A percentile compares a stretch with the other conserved stretches of the same genome.
Conservation (phyloP, 192 early-diverging fungal species). For the Coemansia sp. region DNA sequence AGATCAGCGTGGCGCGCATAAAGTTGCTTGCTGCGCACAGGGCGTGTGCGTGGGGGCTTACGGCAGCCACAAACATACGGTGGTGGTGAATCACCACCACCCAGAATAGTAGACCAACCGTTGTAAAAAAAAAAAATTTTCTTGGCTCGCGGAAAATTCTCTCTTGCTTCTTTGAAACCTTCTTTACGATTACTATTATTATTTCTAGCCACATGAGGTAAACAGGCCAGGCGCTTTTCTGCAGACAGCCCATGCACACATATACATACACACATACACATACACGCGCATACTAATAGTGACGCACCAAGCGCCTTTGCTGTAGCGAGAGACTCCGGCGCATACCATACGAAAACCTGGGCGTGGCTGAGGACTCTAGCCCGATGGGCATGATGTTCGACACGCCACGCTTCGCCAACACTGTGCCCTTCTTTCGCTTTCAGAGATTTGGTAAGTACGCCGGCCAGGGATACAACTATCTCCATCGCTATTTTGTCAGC, state of each 20-base stretch:
- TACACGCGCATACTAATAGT: constrained; percentile 3
- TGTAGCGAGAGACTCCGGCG: constrained; percentile 49
- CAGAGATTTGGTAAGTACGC: constrained; percentile 47
- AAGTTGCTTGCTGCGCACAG: constrained; percentile 4
- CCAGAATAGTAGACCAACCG: background rate
- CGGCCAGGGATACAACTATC: background rate
- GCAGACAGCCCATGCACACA: constrained; percentile 2
- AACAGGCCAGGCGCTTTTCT: background rate
- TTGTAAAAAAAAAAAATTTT: background rate
- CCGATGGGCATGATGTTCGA: constrained; percentile 47
- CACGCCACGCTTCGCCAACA: constrained; percentile 54
- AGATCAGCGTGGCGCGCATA: constrained; percentile 5
- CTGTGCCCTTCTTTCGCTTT: constrained; percentile 49
- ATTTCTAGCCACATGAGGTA: background rate
- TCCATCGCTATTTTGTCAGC: background rate
- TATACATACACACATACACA: background rate
- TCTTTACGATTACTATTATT: background rate
- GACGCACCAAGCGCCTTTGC: background rate
- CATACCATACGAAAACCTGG: constrained; percentile 47
- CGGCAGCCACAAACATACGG: background rate
- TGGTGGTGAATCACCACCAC: background rate
- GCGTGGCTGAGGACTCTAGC: constrained; percentile 38
- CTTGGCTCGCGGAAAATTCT: background rate
- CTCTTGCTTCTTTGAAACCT: background rate
- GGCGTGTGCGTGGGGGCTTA: constrained; percentile 1